phyloP scores from a whole-genome alignment of 2,329 filamentous ascomycete species.

The Chaetothyriales sp. region DNA sequence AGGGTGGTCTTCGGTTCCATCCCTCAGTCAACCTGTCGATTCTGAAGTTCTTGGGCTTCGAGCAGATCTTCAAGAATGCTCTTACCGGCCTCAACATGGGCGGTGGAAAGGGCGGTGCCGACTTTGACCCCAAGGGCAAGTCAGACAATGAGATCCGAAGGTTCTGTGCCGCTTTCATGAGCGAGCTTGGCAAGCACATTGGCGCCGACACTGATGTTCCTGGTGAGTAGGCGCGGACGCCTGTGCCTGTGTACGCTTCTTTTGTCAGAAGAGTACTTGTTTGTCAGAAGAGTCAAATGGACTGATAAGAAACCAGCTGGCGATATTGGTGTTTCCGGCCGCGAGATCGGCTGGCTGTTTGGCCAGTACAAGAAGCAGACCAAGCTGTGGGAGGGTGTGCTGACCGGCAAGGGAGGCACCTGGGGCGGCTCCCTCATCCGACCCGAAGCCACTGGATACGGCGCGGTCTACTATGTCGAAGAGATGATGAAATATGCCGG shows the following conservation, averaged over 20 bases:
- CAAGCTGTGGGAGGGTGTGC: constrained; percentile 88
- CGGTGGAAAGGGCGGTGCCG: constrained; percentile 91
- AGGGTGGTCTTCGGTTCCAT: constrained; percentile 92
- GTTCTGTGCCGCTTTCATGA: constrained; percentile 95
- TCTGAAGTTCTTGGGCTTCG: constrained; percentile 96
- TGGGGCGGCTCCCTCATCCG: constrained; percentile 93
- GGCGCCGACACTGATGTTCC: constrained; percentile 92
- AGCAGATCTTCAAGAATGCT: constrained; percentile 99
- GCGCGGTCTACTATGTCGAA: constrained; percentile 57
- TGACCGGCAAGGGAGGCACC: constrained; percentile 85
- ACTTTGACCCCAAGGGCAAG: constrained; percentile 99
- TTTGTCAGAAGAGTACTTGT: too few relatives aligned
- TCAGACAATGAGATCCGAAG: constrained; percentile 92
- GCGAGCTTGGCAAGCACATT: constrained; percentile 88
- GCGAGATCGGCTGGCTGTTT: constrained; percentile 91
- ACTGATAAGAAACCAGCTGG: constrained; percentile 44
- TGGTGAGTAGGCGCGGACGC: constrained; percentile 8
- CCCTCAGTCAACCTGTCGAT: constrained; percentile 55
- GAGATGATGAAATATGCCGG: constrained; percentile 92
- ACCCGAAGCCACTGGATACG: constrained; percentile 92
- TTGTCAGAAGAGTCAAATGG: background rate
- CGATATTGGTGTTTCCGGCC: constrained; percentile 85
- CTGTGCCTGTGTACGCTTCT: background rate
- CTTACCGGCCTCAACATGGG: constrained; percentile 91
- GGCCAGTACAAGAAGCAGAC: constrained; percentile 79